Percentiles rank a stretch among this genome's conserved stretches.
These are phyloP conservation scores for Pseudoperonospora humuli DNA, from an alignment of 352 stramenopile genomes.

Conservation along the genomic window DNA sequence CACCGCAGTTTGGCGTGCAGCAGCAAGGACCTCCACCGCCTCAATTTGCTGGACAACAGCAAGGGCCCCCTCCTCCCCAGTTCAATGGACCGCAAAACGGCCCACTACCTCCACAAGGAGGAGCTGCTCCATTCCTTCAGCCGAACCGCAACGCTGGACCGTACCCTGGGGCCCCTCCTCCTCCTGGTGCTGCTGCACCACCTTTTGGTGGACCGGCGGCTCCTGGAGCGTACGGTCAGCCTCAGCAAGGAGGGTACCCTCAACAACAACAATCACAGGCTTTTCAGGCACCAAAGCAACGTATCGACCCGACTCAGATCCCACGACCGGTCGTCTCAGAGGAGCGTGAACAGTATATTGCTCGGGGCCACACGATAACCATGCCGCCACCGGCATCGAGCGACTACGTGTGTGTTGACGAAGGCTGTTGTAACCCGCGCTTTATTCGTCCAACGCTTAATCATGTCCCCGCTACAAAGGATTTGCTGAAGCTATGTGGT, in stretches of 20 bases:
- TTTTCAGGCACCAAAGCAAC: conserved; percentile 49
- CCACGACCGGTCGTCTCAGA: conserved; percentile 62
- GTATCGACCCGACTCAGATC: conserved; percentile 86
- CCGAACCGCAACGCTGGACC: conserved; percentile 30
- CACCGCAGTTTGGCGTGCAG: not conserved
- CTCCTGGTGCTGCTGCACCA: conserved; percentile 9
- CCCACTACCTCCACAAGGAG: conserved; percentile 13
- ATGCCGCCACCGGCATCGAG: conserved; percentile 72
- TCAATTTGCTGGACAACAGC: conserved; percentile 8
- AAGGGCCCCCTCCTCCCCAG: conserved; percentile 13
- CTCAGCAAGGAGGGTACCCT: conserved; percentile 24
- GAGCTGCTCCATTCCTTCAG: conserved; percentile 24
- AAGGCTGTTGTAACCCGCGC: conserved; percentile 83
- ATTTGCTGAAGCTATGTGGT: conserved; percentile 68
- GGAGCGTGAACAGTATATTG: conserved; percentile 68
- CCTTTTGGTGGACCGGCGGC: conserved; percentile 17
- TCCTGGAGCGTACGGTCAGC: conserved; percentile 15
- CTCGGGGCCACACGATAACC: conserved; percentile 71
- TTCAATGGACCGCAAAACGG: conserved; percentile 20
- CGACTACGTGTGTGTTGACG: conserved; percentile 76
- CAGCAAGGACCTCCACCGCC: not conserved
- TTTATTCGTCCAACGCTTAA: conserved; percentile 87
- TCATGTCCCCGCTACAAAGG: conserved; percentile 65
- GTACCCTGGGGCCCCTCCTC: conserved; percentile 17
- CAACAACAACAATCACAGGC: conserved; percentile 29